Evolutionary conservation across 2,329 filamentous ascomycete genomes (phyloP).

Genomic region (Alternaria conjuncta): DNA sequence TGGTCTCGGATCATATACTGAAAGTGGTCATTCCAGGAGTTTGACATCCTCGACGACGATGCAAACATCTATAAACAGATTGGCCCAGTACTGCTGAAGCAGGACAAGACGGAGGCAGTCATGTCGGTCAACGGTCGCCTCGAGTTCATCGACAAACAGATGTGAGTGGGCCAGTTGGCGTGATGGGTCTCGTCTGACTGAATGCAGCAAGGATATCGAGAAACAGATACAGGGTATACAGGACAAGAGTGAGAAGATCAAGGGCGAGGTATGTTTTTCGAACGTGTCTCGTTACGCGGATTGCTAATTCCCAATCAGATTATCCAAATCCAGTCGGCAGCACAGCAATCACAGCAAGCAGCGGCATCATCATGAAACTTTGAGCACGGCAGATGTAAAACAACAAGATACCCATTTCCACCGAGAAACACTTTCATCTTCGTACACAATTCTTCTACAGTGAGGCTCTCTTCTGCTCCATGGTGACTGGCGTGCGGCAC

Average conservation of each 20-base stretch:
- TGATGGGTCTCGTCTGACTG: conserved; percentile 3
- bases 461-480: background rate
- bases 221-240: conserved; percentile 69
- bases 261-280: conserved; percentile 62
- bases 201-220: conserved; percentile 68
- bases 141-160: conserved; percentile 92
- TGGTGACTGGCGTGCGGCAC: background rate
- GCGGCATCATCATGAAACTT: conserved; percentile 13
- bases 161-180: conserved; percentile 63
- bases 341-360: conserved; percentile 34
- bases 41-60: conserved; percentile 76
- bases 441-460: background rate
- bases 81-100: conserved; percentile 90
- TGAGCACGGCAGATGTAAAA: background rate
- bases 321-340: conserved; percentile 33
- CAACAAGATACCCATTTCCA: conserved; percentile 8
- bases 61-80: conserved; percentile 96
- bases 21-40: conserved; percentile 66
- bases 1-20: background rate
- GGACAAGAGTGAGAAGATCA: conserved; percentile 68
- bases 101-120: conserved; percentile 88
- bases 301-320: conserved; percentile 26
- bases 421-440: background rate
- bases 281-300: background rate
- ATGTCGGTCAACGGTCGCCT: conserved; percentile 89